phyloP scores from a whole-genome alignment of 2,329 filamentous ascomycete species.

The Colletotrichum graminicola region DNA sequence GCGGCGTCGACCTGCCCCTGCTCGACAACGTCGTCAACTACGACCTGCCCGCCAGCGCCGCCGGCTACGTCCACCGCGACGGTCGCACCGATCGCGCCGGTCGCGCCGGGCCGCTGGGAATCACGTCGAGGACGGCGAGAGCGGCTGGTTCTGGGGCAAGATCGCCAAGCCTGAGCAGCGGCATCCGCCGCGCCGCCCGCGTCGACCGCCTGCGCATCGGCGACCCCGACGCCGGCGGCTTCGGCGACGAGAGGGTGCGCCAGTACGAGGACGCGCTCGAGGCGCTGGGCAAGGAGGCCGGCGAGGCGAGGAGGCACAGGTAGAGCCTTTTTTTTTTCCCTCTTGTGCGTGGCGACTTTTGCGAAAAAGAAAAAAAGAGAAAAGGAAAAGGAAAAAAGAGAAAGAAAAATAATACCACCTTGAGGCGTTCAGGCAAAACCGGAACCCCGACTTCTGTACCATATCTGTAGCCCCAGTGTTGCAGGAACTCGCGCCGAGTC shows the following conservation, averaged over 20 bases:
- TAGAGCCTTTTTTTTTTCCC: slow-evolving; percentile 13
- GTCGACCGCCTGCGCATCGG: slow-evolving; percentile 63
- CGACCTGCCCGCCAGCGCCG: slow-evolving; percentile 84
- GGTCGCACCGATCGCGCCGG: slow-evolving; percentile 91
- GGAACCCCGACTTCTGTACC: not conserved
- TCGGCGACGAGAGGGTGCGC: slow-evolving; percentile 60
- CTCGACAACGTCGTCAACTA: slow-evolving; percentile 94
- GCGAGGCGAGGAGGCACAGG: slow-evolving; percentile 45
- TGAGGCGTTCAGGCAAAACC: slow-evolving; percentile 1
- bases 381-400: too few species aligned
- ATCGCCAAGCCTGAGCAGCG: slow-evolving; percentile 71
- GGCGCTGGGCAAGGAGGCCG: slow-evolving; percentile 72
- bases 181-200: slow-evolving; percentile 58
- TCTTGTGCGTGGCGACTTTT: not conserved
- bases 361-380: not conserved
- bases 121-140: slow-evolving; percentile 84
- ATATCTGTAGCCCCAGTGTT: not conserved
- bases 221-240: slow-evolving; percentile 52
- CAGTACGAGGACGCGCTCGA: slow-evolving; percentile 70
- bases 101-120: slow-evolving; percentile 85
- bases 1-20: slow-evolving; percentile 85
- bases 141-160: slow-evolving; percentile 91
- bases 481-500: not conserved
- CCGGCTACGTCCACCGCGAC: slow-evolving; percentile 90
- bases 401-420: not conserved